phyloP scores from a whole-genome alignment of 2,329 filamentous ascomycete genomes.

The Domatiomyces globalis region DNA sequence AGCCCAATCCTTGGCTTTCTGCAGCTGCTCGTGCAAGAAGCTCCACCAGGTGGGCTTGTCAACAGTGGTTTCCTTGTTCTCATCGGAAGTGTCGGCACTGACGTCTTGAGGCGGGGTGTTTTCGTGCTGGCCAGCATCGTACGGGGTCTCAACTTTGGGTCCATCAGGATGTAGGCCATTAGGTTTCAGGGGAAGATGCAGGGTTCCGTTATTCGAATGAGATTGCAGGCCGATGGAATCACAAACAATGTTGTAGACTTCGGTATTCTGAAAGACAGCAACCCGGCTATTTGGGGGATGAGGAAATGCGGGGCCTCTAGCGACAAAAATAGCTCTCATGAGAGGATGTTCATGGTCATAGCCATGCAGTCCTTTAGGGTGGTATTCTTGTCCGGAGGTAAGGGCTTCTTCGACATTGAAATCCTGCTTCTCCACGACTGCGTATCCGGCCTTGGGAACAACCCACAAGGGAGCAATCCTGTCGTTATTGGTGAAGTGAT shows the following conservation, averaged over 20 bases:
- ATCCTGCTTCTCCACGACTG: slow-evolving; percentile 66
- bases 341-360: slow-evolving; percentile 91
- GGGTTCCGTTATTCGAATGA: slow-evolving; percentile 72
- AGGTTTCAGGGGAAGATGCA: slow-evolving; percentile 38
- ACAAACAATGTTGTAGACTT: slow-evolving; percentile 90
- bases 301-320: slow-evolving; percentile 80
- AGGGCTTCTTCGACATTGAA: slow-evolving; percentile 59
- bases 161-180: slow-evolving; percentile 32
- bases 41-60: slow-evolving; percentile 15
- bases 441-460: slow-evolving; percentile 83
- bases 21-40: slow-evolving; percentile 15
- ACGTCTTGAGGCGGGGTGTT: neutral
- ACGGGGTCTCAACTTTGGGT: slow-evolving; percentile 14
- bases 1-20: slow-evolving; percentile 19
- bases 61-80: neutral
- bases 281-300: slow-evolving; percentile 69
- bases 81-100: neutral
- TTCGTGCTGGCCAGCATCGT: slow-evolving; percentile 5
- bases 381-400: slow-evolving; percentile 52
- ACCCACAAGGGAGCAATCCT: slow-evolving; percentile 94
- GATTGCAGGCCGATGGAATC: slow-evolving; percentile 66
- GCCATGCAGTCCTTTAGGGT: slow-evolving; percentile 74
- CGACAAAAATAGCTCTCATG: slow-evolving; percentile 93
- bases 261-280: slow-evolving; percentile 76
- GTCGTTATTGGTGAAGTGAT: slow-evolving; percentile 76